Evolutionary conservation across 2,329 filamentous ascomycete genomes (phyloP).

Genomic region (Curvularia verruculosa): DNA sequence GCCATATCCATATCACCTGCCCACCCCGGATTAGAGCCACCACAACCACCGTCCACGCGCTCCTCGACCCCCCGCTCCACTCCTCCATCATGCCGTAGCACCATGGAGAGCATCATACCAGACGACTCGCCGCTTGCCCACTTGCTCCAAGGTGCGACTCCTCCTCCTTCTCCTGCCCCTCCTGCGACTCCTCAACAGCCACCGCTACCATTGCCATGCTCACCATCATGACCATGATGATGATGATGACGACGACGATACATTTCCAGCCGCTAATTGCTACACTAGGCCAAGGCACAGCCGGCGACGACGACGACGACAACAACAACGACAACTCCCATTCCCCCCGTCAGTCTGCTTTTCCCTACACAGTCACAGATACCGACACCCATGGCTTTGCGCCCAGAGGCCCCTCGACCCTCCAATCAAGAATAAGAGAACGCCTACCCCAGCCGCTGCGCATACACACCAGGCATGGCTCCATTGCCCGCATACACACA

Average conservation of each 20-base stretch:
- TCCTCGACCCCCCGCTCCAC: constrained; percentile 20
- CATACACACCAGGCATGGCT: constrained; percentile 46
- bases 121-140: constrained; percentile 86
- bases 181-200: not conserved
- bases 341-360: constrained; percentile 26
- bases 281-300: constrained; percentile 43
- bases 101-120: constrained; percentile 86
- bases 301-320: constrained; percentile 35
- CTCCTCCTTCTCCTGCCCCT: too few relatives aligned
- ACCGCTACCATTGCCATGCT: not conserved
- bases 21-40: constrained; percentile 12
- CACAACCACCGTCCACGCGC: constrained; percentile 19
- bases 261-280: constrained; percentile 28
- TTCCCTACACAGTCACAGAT: constrained; percentile 11
- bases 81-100: constrained; percentile 38
- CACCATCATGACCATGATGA: not conserved
- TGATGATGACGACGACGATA: constrained; percentile 3
- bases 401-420: constrained; percentile 56
- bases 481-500: constrained; percentile 47
- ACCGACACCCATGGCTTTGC: constrained; percentile 51
- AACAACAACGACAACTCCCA: too few relatives aligned
- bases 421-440: constrained; percentile 57
- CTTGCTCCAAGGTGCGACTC: constrained; percentile 76
- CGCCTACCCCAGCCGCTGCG: constrained; percentile 57
- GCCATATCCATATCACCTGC: constrained; percentile 17